phyloP scores from a whole-genome alignment of 495 filamentous ascomycete genomes.

The Penicillium riverlandense region DNA sequence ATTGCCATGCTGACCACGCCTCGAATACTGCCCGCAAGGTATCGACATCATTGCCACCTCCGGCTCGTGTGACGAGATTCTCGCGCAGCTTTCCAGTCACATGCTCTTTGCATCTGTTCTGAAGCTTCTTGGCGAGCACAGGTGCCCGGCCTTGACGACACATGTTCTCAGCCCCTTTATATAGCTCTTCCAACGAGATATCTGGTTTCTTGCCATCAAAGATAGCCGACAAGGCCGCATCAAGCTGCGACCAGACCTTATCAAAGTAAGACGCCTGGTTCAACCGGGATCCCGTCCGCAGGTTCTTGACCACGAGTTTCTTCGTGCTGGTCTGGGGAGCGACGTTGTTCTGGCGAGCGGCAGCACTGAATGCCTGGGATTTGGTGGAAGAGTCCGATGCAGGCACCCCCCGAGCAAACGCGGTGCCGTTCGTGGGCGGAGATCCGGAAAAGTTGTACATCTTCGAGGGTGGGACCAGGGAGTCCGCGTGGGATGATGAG shows the following conservation, averaged over 20 bases:
- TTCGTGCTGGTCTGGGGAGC: conserved; percentile 55
- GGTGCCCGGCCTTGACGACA: conserved; percentile 68
- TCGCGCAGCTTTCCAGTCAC: conserved; percentile 50
- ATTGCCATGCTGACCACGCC: conserved; percentile 73
- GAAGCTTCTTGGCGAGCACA: conserved; percentile 55
- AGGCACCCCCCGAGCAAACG: conserved; percentile 18
- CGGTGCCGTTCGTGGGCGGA: conserved; percentile 21
- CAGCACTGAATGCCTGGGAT: conserved; percentile 18
- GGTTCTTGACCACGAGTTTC: conserved; percentile 82
- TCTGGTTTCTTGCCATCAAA: conserved; percentile 56
- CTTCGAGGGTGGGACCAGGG: conserved; percentile 22
- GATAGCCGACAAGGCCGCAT: conserved; percentile 62
- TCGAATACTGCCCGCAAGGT: conserved; percentile 56
- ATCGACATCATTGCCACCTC: conserved; percentile 48
- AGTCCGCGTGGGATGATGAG: conserved; percentile 16
- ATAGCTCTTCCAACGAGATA: conserved; percentile 76
- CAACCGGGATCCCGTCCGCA: conserved; percentile 50
- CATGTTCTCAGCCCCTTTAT: conserved; percentile 82
- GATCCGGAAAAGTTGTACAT: conserved; percentile 44
- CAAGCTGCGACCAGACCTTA: conserved; percentile 61
- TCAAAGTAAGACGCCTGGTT: conserved; percentile 67
- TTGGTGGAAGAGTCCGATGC: conserved; percentile 11
- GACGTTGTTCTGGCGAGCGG: conserved; percentile 29
- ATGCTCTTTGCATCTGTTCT: conserved; percentile 54
- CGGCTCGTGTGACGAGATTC: conserved; percentile 41